A percentile compares a stretch with the other conserved stretches of the same genome.
Conservation (phyloP, 2,329 filamentous ascomycete genomes). For the Hypoxylon sp. region DNA sequence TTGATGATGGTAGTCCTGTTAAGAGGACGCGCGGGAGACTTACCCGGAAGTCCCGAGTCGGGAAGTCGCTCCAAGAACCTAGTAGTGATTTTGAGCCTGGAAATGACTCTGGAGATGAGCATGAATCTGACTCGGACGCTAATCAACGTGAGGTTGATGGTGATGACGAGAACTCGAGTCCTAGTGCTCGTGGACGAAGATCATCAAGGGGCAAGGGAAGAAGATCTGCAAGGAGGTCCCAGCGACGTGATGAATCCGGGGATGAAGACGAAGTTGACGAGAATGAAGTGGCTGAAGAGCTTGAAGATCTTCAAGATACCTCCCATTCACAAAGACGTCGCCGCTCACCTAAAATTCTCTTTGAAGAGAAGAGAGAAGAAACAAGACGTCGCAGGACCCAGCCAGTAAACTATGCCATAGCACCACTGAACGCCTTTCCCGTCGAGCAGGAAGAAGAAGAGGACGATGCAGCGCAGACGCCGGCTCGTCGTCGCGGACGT, state of each 20-base stretch:
- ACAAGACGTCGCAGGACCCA: slow-evolving; percentile 70
- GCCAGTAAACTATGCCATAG: slow-evolving; percentile 87
- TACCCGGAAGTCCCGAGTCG: slow-evolving; percentile 64
- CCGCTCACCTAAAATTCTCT: slow-evolving; percentile 70
- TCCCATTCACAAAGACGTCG: slow-evolving; percentile 67
- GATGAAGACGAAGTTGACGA: slow-evolving; percentile 72
- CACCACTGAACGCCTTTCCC: slow-evolving; percentile 78
- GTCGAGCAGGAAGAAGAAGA: slow-evolving; percentile 84
- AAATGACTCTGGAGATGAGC: slow-evolving; percentile 71
- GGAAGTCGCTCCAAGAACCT: slow-evolving; percentile 65
- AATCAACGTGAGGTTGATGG: slow-evolving; percentile 48
- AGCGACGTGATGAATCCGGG: slow-evolving; percentile 66
- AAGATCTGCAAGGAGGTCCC: slow-evolving; percentile 64
- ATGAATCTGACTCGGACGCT: slow-evolving; percentile 58
- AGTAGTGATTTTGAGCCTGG: slow-evolving; percentile 74
- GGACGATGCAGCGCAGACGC: slow-evolving; percentile 76
- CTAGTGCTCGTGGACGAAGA: slow-evolving; percentile 65
- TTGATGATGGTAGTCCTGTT: slow-evolving; percentile 49
- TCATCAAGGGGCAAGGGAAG: slow-evolving; percentile 55
- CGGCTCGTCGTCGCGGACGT: slow-evolving; percentile 76
- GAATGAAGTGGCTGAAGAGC: slow-evolving; percentile 76
- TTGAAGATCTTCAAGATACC: slow-evolving; percentile 71
- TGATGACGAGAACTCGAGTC: slow-evolving; percentile 64
- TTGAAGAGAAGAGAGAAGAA: slow-evolving; percentile 70
- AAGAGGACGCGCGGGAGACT: slow-evolving; percentile 62